Percentiles rank a stretch among this genome's conserved stretches.
Evolutionary conservation across 2,329 filamentous ascomycete species (phyloP).

Genomic region (Sporothrix sp.): DNA sequence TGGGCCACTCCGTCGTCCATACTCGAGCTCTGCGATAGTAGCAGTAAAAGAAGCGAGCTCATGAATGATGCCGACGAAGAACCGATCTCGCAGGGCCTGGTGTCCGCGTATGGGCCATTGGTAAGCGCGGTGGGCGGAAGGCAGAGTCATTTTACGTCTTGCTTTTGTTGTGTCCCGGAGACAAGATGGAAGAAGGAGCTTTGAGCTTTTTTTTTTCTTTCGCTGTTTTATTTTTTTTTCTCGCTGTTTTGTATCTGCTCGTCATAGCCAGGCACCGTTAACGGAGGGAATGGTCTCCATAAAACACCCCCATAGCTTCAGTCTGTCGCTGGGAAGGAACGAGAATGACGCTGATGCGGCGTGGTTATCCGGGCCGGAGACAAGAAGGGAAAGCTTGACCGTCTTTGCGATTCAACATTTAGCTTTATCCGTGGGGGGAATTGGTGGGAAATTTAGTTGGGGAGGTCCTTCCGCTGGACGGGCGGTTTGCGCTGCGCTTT

Average conservation of each 20-base stretch:
- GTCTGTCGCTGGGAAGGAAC: too few relatives aligned
- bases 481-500: background rate
- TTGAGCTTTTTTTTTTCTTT: too few relatives aligned
- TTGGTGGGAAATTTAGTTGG: slow-evolving; percentile 9
- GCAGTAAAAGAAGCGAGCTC: background rate
- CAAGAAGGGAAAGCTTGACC: background rate
- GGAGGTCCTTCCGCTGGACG: background rate
- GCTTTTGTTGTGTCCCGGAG: background rate
- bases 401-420: background rate
- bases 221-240: background rate
- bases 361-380: slow-evolving; percentile 3
- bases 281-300: too few relatives aligned
- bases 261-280: too few relatives aligned
- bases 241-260: too few relatives aligned
- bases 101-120: slow-evolving; percentile 3
- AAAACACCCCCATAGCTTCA: too few relatives aligned
- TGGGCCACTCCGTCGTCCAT: too few relatives aligned
- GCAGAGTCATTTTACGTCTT: background rate
- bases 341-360: too few relatives aligned
- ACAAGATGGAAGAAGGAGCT: too few relatives aligned
- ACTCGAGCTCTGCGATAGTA: background rate
- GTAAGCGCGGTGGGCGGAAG: slow-evolving; percentile 4
- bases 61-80: slow-evolving; percentile 2
- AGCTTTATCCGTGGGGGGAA: slow-evolving; percentile 5
- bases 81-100: slow-evolving; percentile 9